Conservation (phyloP, 208 protist species). For the Leishmania amazonensis region DNA sequence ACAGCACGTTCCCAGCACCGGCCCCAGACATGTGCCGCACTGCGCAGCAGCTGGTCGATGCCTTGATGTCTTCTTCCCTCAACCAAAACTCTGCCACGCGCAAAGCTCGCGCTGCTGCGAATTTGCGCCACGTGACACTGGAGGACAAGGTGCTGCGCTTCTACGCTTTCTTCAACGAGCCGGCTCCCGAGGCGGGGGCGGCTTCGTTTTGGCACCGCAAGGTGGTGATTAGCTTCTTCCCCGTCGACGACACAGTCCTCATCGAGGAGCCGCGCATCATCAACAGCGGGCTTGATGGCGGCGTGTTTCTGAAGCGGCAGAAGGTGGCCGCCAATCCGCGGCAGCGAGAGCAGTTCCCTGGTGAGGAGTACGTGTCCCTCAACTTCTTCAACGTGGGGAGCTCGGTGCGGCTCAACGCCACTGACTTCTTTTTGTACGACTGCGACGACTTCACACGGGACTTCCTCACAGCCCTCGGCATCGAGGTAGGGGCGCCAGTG, state of each 20-base stretch:
- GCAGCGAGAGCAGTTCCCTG: constrained; percentile 80
- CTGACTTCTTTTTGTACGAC: constrained; percentile 94
- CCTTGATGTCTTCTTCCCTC: constrained; percentile 37
- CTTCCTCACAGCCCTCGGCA: constrained; percentile 84
- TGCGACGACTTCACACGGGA: constrained; percentile 93
- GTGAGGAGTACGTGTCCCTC: constrained; percentile 81
- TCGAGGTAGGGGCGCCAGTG: constrained; percentile 57
- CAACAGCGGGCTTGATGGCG: constrained; percentile 96
- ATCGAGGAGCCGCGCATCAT: constrained; percentile 91
- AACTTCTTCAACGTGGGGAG: constrained; percentile 94
- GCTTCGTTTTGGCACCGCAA: constrained; percentile 91
- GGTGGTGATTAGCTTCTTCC: constrained; percentile 93
- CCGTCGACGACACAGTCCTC: constrained; percentile 94
- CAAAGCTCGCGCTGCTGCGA: constrained; percentile 18
- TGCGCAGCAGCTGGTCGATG: constrained; percentile 76
- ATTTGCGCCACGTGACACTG: constrained; percentile 65
- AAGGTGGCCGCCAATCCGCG: constrained; percentile 73
- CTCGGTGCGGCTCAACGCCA: constrained; percentile 90
- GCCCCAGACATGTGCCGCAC: constrained; percentile 54
- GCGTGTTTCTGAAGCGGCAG: constrained; percentile 93
- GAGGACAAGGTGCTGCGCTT: constrained; percentile 96
- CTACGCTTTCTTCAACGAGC: constrained; percentile 95
- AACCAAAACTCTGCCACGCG: constrained; percentile 22
- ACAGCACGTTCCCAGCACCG: constrained; percentile 44
- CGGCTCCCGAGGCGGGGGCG: constrained; percentile 83